These are phyloP conservation scores for Coemansia sp. DNA, from an alignment of 192 early-diverging fungal species.

Conservation along the genomic window DNA sequence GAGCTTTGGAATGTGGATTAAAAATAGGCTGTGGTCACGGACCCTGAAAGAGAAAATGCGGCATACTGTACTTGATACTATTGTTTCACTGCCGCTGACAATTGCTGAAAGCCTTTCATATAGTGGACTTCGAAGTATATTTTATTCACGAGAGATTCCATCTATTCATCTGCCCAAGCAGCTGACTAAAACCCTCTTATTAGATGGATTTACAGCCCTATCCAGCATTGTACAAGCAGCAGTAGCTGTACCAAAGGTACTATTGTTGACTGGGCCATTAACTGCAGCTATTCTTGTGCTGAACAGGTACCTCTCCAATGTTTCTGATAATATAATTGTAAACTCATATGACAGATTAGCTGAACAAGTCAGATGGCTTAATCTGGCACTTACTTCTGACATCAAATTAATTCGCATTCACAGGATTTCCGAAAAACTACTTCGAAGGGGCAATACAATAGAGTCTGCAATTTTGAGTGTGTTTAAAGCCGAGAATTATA, in stretches of 20 bases:
- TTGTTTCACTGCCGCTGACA: slow-evolving; percentile 14
- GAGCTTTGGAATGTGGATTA: background rate
- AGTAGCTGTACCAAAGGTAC: background rate
- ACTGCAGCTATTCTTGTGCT: background rate
- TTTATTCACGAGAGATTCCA: background rate
- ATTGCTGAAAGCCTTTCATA: slow-evolving; percentile 12
- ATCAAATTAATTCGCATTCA: background rate
- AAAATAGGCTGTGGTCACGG: slow-evolving; percentile 5
- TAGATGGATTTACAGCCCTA: background rate
- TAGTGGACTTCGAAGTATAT: background rate
- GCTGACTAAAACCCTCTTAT: background rate
- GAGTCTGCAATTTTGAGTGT: no score
- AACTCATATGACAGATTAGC: no score
- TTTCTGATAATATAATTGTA: no score
- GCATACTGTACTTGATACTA: background rate
- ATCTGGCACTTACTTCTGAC: background rate
- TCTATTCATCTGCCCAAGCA: background rate
- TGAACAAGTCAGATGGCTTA: no score
- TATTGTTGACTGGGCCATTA: background rate
- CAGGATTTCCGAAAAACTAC: background rate
- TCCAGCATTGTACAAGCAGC: background rate
- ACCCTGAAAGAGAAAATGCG: slow-evolving; percentile 10
- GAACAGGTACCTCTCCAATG: background rate
- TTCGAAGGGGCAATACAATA: background rate
- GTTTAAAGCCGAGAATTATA: background rate